Conservation (phyloP, 176 grass and related monocot genomes). For the Avena sativa region DNA sequence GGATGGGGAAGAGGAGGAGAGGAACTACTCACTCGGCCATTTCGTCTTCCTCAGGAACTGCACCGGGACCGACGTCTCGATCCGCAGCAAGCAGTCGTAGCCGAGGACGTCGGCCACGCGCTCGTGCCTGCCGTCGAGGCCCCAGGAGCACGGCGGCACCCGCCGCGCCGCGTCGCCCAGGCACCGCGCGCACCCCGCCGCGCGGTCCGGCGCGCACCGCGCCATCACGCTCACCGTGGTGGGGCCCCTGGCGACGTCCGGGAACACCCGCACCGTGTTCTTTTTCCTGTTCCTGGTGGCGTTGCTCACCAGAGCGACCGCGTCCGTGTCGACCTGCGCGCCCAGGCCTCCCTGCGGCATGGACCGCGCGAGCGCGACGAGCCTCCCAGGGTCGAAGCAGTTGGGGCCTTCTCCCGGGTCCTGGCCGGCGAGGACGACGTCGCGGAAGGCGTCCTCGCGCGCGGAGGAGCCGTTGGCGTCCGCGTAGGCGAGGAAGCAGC, state of each 20-base stretch:
- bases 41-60: neutral
- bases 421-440: neutral
- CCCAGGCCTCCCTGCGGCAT: neutral
- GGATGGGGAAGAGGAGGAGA: neutral
- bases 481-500: neutral
- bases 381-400: neutral
- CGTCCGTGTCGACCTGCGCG: neutral
- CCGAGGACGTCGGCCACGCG: neutral
- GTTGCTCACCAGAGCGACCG: neutral
- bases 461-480: neutral
- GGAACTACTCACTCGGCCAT: neutral
- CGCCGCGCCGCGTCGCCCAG: neutral
- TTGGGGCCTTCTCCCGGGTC: neutral
- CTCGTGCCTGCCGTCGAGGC: neutral
- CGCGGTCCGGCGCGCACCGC: neutral
- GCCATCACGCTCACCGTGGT: neutral
- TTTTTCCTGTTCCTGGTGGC: neutral
- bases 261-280: neutral
- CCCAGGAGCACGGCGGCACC: neutral
- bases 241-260: too few species aligned
- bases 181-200: neutral
- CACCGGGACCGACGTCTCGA: neutral
- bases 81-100: neutral
- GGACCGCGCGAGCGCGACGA: neutral
- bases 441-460: slow-evolving; percentile 4